These are phyloP conservation scores for Lodderomyces parapsilosis DNA, from an alignment of 1,139 yeast genomes.

Conservation along the genomic window DNA sequence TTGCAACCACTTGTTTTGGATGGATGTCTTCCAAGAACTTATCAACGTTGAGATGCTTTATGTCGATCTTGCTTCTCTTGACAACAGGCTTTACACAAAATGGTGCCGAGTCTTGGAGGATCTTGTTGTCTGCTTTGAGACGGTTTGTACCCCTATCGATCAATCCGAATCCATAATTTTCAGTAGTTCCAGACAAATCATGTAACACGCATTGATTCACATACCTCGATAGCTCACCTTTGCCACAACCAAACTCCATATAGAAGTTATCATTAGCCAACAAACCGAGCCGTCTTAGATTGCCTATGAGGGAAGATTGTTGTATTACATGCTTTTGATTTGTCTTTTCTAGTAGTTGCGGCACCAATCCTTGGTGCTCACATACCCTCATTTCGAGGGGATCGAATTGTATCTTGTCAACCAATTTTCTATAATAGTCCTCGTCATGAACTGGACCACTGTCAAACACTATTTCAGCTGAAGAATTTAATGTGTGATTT, in stretches of 20 bases:
- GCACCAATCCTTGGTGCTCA: slow-evolving; percentile 31
- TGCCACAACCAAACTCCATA: slow-evolving; percentile 88
- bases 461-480: slow-evolving; percentile 10
- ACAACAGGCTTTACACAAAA: slow-evolving; percentile 29
- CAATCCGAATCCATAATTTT: slow-evolving; percentile 50
- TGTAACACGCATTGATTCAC: slow-evolving; percentile 48
- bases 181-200: slow-evolving; percentile 20
- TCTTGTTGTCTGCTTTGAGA: slow-evolving; percentile 73
- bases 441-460: slow-evolving; percentile 6
- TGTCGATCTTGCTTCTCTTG: slow-evolving; percentile 68
- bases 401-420: slow-evolving; percentile 15
- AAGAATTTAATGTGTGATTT: slow-evolving; percentile 23
- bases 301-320: slow-evolving; percentile 79
- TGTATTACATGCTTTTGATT: slow-evolving; percentile 78
- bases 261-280: slow-evolving; percentile 41
- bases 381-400: slow-evolving; percentile 11
- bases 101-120: slow-evolving; percentile 47
- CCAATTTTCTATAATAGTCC: background rate
- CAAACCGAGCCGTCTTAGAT: slow-evolving; percentile 47
- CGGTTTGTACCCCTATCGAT: slow-evolving; percentile 79
- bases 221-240: slow-evolving; percentile 78
- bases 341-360: slow-evolving; percentile 45
- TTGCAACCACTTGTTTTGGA: slow-evolving; percentile 45
- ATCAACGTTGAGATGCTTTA: slow-evolving; percentile 66
- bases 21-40: slow-evolving; percentile 34